These are phyloP conservation scores for Aspergillus transmontanensis DNA, from an alignment of 2,329 filamentous ascomycete species.

Conservation along the genomic window DNA sequence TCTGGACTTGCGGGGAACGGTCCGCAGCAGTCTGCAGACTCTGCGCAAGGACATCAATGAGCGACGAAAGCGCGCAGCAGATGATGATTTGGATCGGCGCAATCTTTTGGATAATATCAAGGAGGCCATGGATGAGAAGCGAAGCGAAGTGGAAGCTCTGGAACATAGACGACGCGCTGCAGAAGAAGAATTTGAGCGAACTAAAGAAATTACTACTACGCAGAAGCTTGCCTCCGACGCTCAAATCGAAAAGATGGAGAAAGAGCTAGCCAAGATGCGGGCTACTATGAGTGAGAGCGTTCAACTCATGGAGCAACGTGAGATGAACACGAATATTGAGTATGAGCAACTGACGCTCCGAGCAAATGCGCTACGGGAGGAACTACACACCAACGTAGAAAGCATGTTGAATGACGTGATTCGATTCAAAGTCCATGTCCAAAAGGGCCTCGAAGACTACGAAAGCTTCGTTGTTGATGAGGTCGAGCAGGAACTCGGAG, in stretches of 20 bases:
- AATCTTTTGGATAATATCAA: conserved; percentile 92
- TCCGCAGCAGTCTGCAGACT: conserved; percentile 75
- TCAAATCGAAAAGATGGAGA: conserved; percentile 98
- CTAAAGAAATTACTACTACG: conserved; percentile 81
- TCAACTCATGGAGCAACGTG: conserved; percentile 87
- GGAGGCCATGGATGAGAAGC: conserved; percentile 95
- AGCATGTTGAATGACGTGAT: conserved; percentile 96
- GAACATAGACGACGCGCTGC: conserved; percentile 85
- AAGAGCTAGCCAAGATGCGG: conserved; percentile 92
- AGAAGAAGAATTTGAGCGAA: conserved; percentile 91
- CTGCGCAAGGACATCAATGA: conserved; percentile 93
- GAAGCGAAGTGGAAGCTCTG: conserved; percentile 86
- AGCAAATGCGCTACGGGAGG: conserved; percentile 83
- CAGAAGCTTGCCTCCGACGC: conserved; percentile 87
- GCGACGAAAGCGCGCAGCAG: conserved; percentile 76
- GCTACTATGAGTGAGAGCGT: conserved; percentile 80
- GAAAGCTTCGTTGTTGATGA: conserved; percentile 92
- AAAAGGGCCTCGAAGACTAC: conserved; percentile 89
- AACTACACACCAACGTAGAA: conserved; percentile 96
- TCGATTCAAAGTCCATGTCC: conserved; percentile 97
- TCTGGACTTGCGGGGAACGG: conserved; percentile 78
- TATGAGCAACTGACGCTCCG: conserved; percentile 90
- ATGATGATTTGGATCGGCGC: conserved; percentile 91
- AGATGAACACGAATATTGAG: conserved; percentile 96
- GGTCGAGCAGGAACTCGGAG: conserved; percentile 80